Evolutionary conservation across 2,329 filamentous ascomycete species (phyloP).

Genomic region (Xylaria sp.): DNA sequence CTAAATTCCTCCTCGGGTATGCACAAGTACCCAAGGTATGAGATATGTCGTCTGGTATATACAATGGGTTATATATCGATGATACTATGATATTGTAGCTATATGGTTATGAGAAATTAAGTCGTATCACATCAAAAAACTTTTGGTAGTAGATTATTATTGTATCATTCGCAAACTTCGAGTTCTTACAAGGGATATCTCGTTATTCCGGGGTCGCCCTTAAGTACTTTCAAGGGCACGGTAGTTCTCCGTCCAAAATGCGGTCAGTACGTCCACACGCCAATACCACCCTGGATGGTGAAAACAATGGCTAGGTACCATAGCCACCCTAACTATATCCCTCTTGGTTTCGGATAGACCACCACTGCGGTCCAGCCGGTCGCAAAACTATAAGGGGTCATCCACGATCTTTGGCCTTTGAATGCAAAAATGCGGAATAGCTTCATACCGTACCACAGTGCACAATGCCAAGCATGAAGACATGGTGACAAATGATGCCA

Average conservation of each 20-base stretch:
- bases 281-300: neutral
- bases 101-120: neutral
- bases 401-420: neutral
- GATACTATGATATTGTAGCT: no score
- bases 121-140: neutral
- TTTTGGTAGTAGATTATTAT: neutral
- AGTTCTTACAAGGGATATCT: neutral
- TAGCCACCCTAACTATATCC: neutral
- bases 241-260: neutral
- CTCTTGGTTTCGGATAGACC: neutral
- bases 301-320: neutral
- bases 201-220: neutral
- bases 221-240: neutral
- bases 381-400: neutral
- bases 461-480: conserved; percentile 29
- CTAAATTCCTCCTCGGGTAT: no score
- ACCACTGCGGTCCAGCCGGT: neutral
- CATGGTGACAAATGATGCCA: neutral
- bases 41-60: no score
- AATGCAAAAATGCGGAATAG: conserved; percentile 7
- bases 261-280: neutral
- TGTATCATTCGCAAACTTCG: conserved; percentile 4
- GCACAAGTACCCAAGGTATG: no score
- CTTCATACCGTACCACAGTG: neutral
- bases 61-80: neutral